These are phyloP conservation scores for Pythium phragmitis DNA, from an alignment of 352 stramenopile genomes.

Conservation along the genomic window DNA sequence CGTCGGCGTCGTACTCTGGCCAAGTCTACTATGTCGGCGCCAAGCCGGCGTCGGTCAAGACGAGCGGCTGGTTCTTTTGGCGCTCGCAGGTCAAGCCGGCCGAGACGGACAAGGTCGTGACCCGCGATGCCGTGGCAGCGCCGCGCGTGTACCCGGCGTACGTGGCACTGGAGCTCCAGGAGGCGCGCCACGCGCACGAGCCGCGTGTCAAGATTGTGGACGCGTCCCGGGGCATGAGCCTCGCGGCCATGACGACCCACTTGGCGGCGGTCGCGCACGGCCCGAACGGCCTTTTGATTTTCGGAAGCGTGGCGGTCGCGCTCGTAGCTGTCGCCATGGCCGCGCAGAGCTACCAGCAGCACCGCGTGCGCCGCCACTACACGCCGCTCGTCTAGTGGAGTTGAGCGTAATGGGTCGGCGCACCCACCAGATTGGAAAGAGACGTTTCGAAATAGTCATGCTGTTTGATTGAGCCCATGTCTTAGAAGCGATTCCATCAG, in stretches of 20 bases:
- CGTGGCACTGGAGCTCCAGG: slow-evolving; percentile 17
- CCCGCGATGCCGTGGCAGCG: slow-evolving; percentile 28
- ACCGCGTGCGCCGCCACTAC: slow-evolving; percentile 54
- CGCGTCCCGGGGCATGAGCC: background rate
- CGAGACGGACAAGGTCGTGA: slow-evolving; percentile 37
- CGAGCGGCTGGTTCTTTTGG: slow-evolving; percentile 59
- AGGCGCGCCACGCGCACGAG: slow-evolving; percentile 33
- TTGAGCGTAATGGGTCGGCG: too few relatives aligned
- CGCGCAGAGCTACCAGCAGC: slow-evolving; percentile 43
- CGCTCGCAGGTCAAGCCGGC: slow-evolving; percentile 45
- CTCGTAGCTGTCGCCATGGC: slow-evolving; percentile 42
- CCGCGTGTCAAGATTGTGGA: slow-evolving; percentile 33
- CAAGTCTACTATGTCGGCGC: slow-evolving; percentile 51
- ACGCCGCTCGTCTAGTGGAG: slow-evolving; percentile 37
- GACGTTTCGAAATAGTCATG: too few relatives aligned
- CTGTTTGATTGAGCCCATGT: too few relatives aligned
- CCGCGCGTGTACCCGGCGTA: slow-evolving; percentile 24
- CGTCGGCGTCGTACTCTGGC: slow-evolving; percentile 50
- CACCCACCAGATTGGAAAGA: too few relatives aligned
- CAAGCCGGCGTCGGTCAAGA: slow-evolving; percentile 40
- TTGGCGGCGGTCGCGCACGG: slow-evolving; percentile 27
- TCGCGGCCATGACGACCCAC: slow-evolving; percentile 8
- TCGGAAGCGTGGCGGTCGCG: slow-evolving; percentile 34
- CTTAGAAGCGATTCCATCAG: too few relatives aligned
- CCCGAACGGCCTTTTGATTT: slow-evolving; percentile 37